These are phyloP conservation scores for Talaromyces islandicus DNA, from an alignment of 2,329 filamentous ascomycete species.

Conservation along the genomic window DNA sequence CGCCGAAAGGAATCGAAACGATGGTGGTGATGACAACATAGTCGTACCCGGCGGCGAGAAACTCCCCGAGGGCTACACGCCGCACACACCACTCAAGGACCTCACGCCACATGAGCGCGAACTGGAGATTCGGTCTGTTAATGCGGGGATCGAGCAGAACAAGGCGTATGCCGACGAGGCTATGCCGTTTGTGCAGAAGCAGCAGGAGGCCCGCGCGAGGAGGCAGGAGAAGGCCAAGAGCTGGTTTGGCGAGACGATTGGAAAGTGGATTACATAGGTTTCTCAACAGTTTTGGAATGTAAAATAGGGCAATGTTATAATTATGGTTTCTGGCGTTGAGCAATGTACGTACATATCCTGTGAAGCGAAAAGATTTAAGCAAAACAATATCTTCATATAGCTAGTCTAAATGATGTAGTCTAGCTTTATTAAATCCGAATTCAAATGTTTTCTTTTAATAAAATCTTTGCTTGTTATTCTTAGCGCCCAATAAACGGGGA, in stretches of 20 bases:
- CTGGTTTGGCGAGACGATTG: conserved; percentile 41
- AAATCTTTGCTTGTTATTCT: neutral
- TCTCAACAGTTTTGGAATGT: neutral
- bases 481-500: neutral
- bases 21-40: conserved; percentile 13
- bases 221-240: conserved; percentile 32
- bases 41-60: conserved; percentile 32
- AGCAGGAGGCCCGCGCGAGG: conserved; percentile 31
- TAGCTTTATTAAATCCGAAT: too few relatives aligned
- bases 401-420: too few relatives aligned
- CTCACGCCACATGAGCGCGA: conserved; percentile 43
- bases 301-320: neutral
- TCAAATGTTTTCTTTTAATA: too few relatives aligned
- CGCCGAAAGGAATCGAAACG: neutral
- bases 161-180: conserved; percentile 32
- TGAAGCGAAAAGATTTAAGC: too few relatives aligned
- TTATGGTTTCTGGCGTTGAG: neutral
- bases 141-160: conserved; percentile 32
- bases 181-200: conserved; percentile 28
- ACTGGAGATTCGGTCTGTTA: conserved; percentile 35
- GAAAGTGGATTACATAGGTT: conserved; percentile 31
- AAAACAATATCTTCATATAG: too few relatives aligned
- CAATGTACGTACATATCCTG: neutral
- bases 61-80: conserved; percentile 29
- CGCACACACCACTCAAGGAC: conserved; percentile 33